These are phyloP conservation scores for Dactylellina leptospora DNA, from an alignment of 2,329 filamentous ascomycete species.

Conservation along the genomic window DNA sequence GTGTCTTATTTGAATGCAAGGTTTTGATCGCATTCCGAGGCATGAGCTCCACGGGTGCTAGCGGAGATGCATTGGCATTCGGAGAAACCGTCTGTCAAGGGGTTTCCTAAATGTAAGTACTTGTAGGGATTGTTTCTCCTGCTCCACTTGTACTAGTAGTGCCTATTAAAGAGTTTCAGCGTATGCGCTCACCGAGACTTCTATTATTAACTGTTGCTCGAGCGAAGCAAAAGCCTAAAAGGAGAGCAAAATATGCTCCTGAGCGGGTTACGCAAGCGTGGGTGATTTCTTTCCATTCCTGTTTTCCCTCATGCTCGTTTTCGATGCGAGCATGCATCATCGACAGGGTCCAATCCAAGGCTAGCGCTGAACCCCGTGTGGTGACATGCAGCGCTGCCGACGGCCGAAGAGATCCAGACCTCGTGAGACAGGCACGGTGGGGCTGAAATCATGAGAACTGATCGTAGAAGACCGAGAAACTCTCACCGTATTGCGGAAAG, in stretches of 20 bases:
- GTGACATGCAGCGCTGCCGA: constrained; percentile 20
- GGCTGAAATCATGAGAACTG: constrained; percentile 11
- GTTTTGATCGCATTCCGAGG: background rate
- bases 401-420: constrained; percentile 6
- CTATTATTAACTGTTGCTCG: no score
- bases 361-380: constrained; percentile 27
- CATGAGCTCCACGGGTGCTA: background rate
- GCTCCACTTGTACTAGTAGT: constrained; percentile 18
- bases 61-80: background rate
- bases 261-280: constrained; percentile 20
- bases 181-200: no score
- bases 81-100: no score
- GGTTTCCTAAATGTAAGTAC: no score
- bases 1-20: background rate
- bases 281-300: constrained; percentile 3
- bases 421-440: constrained; percentile 12
- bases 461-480: background rate
- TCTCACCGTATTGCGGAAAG: no score
- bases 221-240: no score
- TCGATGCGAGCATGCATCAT: constrained; percentile 42
- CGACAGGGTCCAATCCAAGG: constrained; percentile 38
- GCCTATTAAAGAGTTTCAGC: no score
- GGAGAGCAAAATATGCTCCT: no score
- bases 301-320: constrained; percentile 1
- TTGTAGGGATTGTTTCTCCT: constrained; percentile 4